These are phyloP conservation scores for Phellopilus nigrolimitatus DNA, from an alignment of 1,284 basidiomycete genomes.

Conservation along the genomic window DNA sequence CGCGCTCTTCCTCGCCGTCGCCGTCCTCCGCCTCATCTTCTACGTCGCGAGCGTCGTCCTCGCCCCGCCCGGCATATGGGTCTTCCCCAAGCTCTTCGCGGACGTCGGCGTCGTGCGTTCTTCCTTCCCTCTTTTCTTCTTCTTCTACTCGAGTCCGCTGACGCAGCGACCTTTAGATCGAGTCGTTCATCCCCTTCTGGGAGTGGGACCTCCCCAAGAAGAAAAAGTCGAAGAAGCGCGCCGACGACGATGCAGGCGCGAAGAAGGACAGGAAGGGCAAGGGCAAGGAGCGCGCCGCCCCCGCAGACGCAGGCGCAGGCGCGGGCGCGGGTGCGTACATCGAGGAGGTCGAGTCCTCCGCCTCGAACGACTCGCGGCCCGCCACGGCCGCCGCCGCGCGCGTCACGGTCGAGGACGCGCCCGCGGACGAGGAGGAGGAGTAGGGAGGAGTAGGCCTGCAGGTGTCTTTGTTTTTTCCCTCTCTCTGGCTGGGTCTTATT, in stretches of 20 bases:
- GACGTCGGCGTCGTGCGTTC: conserved; percentile 95
- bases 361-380: conserved; percentile 53
- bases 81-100: conserved; percentile 97
- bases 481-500: not conserved
- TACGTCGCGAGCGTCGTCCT: conserved; percentile 90
- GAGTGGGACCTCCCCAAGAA: conserved; percentile 96
- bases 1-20: conserved; percentile 87
- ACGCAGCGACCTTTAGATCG: conserved; percentile 62
- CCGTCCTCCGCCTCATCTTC: conserved; percentile 90
- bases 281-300: conserved; percentile 22
- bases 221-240: conserved; percentile 65
- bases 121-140: conserved; percentile 8
- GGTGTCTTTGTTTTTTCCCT: not conserved
- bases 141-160: conserved; percentile 8
- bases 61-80: conserved; percentile 92
- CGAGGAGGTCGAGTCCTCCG: conserved; percentile 54
- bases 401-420: conserved; percentile 57
- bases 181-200: conserved; percentile 97
- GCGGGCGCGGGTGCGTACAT: conserved; percentile 36
- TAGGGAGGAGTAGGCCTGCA: not conserved
- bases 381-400: conserved; percentile 52
- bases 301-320: conserved; percentile 19
- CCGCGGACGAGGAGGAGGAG: conserved; percentile 35
- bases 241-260: conserved; percentile 40
- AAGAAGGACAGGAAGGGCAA: conserved; percentile 24